Base-by-base conservation (phyloP, 164 flowering plant species). In the Chimonanthus salicifolius region DNA sequence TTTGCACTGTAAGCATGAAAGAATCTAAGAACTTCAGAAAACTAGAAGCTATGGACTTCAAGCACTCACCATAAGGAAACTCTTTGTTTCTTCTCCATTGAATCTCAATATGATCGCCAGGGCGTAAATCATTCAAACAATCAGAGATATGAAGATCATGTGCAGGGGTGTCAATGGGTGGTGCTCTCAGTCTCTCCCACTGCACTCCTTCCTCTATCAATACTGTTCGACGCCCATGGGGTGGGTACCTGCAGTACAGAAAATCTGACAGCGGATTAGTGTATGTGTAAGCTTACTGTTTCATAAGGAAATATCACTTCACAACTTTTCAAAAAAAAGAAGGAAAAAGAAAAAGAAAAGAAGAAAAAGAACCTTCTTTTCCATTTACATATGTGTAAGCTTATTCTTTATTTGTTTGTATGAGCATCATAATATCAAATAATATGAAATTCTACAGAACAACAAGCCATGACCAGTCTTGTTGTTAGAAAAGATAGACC, bases 81-180 rank as follows among this genome's bases (percentile, higher is more conserved):
- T 89, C 94, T 69, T 84, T 87, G 82, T 78, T 90, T 82, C 83
- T 87, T 81, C 97, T 90, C 98, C 97, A 94, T 76, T 94, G 97
- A 78, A 94, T 88, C 77, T 94, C 98, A 74, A 94, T 74, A 77
- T 92, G 97, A 78, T 94, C 92, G 6, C 89, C 95, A 0, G 98
- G 97, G 67, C 71, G 82, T 60, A 94, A 83, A 70, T 91, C 94
- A 77, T 82, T 51, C 62, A 94, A 80, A 76, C 97, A 90, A 64
- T 90, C 88, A 15, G 97, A 85, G 64, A 76, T 72, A 79, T 90
- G 92, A 80, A 94, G 92, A 75, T 66, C 82, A 73, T 84, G 82
- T 15, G 97, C 71, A 62, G 86, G 83, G 68, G 90, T 90, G 75
- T 86, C 88, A 71, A 90, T 74, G 3, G 92, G 83, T 16, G 98